A percentile compares a stretch with the other conserved stretches of the same genome.
These are phyloP conservation scores for Immersiporthe knoxdaviesiana DNA, from an alignment of 2,329 filamentous ascomycete genomes.

Conservation along the genomic window DNA sequence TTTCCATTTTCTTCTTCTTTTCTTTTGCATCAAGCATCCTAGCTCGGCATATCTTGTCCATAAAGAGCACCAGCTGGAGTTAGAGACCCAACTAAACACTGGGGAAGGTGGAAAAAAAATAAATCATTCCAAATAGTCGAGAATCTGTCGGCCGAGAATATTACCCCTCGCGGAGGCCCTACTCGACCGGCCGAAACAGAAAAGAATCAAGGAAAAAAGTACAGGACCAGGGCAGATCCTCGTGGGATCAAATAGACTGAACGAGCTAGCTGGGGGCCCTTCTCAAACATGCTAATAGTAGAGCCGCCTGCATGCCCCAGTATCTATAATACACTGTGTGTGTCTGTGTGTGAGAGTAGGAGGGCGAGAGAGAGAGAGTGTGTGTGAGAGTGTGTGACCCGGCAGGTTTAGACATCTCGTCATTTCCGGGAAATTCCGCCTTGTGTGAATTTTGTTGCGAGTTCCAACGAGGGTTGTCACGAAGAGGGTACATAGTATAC, in stretches of 20 bases:
- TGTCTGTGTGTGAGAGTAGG: too few relatives aligned
- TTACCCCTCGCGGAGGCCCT: neutral
- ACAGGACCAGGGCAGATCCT: neutral
- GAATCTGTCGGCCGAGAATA: neutral
- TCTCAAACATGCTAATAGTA: neutral
- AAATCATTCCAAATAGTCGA: neutral
- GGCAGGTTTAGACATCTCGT: neutral
- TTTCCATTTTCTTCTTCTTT: neutral
- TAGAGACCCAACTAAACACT: neutral
- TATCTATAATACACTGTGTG: neutral
- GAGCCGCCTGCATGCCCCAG: conserved; percentile 1
- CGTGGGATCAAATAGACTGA: neutral
- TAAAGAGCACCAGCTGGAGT: neutral
- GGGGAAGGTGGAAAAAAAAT: too few relatives aligned
- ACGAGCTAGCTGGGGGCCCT: neutral
- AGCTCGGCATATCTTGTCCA: neutral
- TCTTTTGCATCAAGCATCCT: neutral
- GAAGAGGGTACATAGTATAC: neutral
- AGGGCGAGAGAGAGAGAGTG: too few relatives aligned
- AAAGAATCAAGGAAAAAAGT: neutral
- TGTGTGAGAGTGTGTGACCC: neutral
- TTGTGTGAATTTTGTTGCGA: neutral
- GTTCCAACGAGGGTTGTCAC: neutral
- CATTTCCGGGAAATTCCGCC: neutral
- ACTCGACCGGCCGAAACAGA: neutral